Base-by-base conservation (phyloP, 2,329 filamentous ascomycete genomes). In the Stagonosporopsis cucurbitacearum region DNA sequence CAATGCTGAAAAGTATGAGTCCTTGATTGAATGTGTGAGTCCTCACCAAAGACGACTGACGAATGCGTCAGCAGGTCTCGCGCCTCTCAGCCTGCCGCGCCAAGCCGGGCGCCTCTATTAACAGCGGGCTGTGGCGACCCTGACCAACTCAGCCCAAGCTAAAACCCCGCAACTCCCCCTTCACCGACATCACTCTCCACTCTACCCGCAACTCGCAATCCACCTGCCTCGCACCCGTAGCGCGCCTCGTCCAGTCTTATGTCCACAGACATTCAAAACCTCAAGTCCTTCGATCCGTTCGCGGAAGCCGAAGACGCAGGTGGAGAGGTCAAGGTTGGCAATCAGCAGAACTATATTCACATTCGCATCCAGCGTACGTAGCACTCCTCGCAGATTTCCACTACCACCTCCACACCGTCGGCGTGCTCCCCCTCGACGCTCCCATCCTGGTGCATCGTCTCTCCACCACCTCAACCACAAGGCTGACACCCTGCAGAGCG, bases 241-340 rank as follows among this genome's bases (percentile, higher is more conserved):
- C 65, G 63, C 64, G 63, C 60, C 57, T 61, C 67, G 66, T 63
- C 65, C 68, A 69, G 67, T 68, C 67, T 66, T 66, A 72, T 73
- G 68, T 68, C 77, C 67, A 72, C 69, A 62, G 67, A 70, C 62
- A 72, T 72, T 63, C 66, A 72, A 64, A 97, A 72, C 60, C 66
- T 71, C 58, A 69, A 71, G 64, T 64, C 65, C 65, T 70, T 70
- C 64, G 95, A 99, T 89, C 95, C 95, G 90, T 99, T 99, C 92
- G 95, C 95, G 89, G 95, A 98, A 91, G 95, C 93, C 88, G 95
- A 97, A 89, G 93, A 96, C 81, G 93, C 90, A 80, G 93, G 93
- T 86, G 91, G 96, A 83, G 89, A 88, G 79, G 95, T 95, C 83
- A 85, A 88, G 91, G 79, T 91, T 62, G 71, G 58, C 66, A 96